Evolutionary conservation across 2,329 filamentous ascomycete genomes (phyloP).

Genomic region (Aspergillus uvarum): DNA sequence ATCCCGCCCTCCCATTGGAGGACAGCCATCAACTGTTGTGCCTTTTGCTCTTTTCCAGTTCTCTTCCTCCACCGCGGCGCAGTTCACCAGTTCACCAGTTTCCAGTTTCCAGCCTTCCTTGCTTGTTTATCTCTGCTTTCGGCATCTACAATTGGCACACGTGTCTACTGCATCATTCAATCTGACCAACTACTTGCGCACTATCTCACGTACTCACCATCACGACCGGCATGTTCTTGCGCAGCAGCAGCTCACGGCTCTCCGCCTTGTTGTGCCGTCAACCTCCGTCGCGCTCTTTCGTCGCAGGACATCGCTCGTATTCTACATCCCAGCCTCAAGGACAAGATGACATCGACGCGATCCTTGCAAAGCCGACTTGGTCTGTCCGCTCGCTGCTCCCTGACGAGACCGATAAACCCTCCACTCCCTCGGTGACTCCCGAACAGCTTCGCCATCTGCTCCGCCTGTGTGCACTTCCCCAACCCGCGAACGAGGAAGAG

Average conservation of each 20-base stretch:
- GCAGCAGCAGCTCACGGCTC: constrained; percentile 17
- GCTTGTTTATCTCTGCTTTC: not conserved
- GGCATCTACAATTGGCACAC: constrained; percentile 7
- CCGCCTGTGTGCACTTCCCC: constrained; percentile 81
- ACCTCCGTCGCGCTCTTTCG: constrained; percentile 5
- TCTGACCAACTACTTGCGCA: not conserved
- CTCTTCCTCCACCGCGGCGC: not conserved
- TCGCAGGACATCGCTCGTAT: constrained; percentile 10
- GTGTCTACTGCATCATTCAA: not conserved
- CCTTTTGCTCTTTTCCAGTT: not conserved
- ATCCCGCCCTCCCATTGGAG: constrained; percentile 10
- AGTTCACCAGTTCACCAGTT: not conserved
- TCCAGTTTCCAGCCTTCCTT: not conserved
- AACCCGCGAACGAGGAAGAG: constrained; percentile 61
- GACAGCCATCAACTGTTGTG: not conserved
- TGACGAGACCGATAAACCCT: constrained; percentile 30
- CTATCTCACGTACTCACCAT: too few relatives aligned
- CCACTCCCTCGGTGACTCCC: constrained; percentile 54
- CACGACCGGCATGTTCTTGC: constrained; percentile 9
- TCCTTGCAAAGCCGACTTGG: constrained; percentile 75
- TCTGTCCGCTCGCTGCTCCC: constrained; percentile 76
- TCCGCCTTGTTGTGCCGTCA: constrained; percentile 9
- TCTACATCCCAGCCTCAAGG: constrained; percentile 28
- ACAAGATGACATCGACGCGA: constrained; percentile 34
- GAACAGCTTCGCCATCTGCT: constrained; percentile 78